These are phyloP conservation scores for Thermochaetoides thermophila DNA, from an alignment of 495 filamentous ascomycete species.

Conservation along the genomic window DNA sequence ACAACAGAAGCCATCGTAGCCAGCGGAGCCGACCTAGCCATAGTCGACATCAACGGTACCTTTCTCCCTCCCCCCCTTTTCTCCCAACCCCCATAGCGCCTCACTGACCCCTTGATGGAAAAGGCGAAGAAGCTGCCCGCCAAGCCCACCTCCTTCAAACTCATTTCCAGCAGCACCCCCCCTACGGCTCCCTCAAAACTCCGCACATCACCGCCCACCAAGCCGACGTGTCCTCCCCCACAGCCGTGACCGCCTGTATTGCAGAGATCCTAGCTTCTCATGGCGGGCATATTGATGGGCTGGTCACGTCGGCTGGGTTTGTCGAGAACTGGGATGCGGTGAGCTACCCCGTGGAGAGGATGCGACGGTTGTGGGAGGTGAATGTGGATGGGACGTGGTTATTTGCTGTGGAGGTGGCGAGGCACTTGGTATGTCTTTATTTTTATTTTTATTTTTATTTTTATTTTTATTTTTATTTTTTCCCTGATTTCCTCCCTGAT, in stretches of 20 bases:
- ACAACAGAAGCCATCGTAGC: conserved; percentile 53
- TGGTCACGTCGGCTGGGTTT: conserved; percentile 93
- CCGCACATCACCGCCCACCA: conserved; percentile 88
- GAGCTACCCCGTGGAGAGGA: conserved; percentile 71
- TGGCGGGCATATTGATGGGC: conserved; percentile 61
- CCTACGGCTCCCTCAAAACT: conserved; percentile 51
- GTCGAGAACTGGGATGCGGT: conserved; percentile 90
- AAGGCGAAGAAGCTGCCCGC: background rate
- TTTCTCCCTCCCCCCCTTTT: conserved; percentile 16
- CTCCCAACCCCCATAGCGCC: too few species aligned
- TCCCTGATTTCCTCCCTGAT: background rate
- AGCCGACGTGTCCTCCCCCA: conserved; percentile 65
- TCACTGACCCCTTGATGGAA: too few species aligned
- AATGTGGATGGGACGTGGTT: conserved; percentile 92
- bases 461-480: background rate
- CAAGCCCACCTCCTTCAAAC: background rate
- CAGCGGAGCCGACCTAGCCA: conserved; percentile 75
- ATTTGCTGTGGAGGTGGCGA: conserved; percentile 70
- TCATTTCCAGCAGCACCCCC: background rate
- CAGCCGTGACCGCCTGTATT: conserved; percentile 58
- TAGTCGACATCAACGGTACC: conserved; percentile 86
- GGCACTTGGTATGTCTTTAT: conserved; percentile 45
- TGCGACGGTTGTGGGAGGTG: conserved; percentile 85
- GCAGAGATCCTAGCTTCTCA: conserved; percentile 53
- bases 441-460: background rate